Base-by-base conservation (phyloP, 2,329 filamentous ascomycete species). In the Fusarium gaditjirri region DNA sequence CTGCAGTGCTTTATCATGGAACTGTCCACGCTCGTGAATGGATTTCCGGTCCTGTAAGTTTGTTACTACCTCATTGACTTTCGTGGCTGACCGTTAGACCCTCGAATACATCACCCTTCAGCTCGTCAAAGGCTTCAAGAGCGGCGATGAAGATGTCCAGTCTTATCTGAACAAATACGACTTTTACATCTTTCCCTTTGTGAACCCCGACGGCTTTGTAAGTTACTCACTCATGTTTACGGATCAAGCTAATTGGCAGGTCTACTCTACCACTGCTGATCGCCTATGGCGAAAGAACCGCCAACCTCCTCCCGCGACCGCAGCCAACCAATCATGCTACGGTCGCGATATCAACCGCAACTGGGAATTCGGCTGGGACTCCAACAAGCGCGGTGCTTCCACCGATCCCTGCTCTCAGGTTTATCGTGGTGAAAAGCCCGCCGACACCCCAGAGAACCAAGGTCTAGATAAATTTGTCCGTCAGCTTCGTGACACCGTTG, bases 291-390 rank as follows among this genome's bases (percentile, higher is more conserved):
- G 86, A 33, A 88, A 88, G 79, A 88, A 87, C 74, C 84, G 86
- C 16, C 81, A 85, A 43, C 81, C 81, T 11, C 78, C 75, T 17
- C 76, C 77, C 2, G 35, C 72, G 13, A 65, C 55, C 14, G 75
- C 70, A 27, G 10, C 70, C 10, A 68, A 73, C 12, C 66, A 75
- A n/a, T 76, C 75, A 47, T 88, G 86, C 74, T 66, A 83, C 49
- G 87, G 86, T n/a, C 81, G 81, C 11, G 87, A 89, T 68, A 83
- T 87, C 70, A 88, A 89, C 78, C 83, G 87, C 56, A 88, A 88
- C 77, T 88, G 86, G 86, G 82, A 83, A 39, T 86, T 83, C 62
- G 80, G 79, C 59, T 88, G 86, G 87, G 81, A 81, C 55, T 74
- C 83, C 3, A 80, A 80, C 21, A 78, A 80, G 8, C 81, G 78